phyloP scores from a whole-genome alignment of 2,329 filamentous ascomycete genomes.

The Mariannaea sp. region DNA sequence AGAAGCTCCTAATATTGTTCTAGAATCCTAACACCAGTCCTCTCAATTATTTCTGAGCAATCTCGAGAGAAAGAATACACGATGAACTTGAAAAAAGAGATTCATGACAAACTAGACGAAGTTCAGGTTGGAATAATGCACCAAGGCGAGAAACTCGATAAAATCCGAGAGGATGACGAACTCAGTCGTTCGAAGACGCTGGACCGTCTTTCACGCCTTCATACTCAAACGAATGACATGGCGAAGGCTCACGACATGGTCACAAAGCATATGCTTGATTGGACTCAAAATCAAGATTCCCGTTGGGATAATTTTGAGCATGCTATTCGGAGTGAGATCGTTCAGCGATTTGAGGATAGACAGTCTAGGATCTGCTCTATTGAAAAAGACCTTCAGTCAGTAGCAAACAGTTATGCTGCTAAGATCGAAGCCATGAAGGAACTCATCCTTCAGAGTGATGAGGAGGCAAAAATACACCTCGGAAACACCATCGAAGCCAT shows the following conservation, averaged over 20 bases:
- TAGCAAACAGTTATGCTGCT: slow-evolving; percentile 24
- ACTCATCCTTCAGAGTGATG: slow-evolving; percentile 14
- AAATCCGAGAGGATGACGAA: slow-evolving; percentile 3
- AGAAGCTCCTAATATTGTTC: not conserved
- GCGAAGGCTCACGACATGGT: slow-evolving; percentile 25
- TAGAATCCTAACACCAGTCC: slow-evolving; percentile 26
- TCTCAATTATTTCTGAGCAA: slow-evolving; percentile 20
- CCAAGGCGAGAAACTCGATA: slow-evolving; percentile 5
- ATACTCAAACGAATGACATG: slow-evolving; percentile 13
- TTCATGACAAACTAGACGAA: slow-evolving; percentile 11
- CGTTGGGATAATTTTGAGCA: slow-evolving; percentile 10
- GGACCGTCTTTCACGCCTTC: slow-evolving; percentile 16
- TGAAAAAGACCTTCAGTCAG: slow-evolving; percentile 26
- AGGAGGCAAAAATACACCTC: slow-evolving; percentile 25
- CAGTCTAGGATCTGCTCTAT: slow-evolving; percentile 29
- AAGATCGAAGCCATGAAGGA: slow-evolving; percentile 28
- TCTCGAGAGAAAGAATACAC: slow-evolving; percentile 13
- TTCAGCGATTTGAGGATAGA: slow-evolving; percentile 26
- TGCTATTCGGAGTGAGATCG: slow-evolving; percentile 23
- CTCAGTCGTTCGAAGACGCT: slow-evolving; percentile 4
- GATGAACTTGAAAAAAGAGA: too few relatives aligned
- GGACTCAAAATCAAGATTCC: slow-evolving; percentile 9
- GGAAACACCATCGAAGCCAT: slow-evolving; percentile 27
- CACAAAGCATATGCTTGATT: slow-evolving; percentile 19
- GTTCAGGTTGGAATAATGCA: slow-evolving; percentile 10